Evolutionary conservation across 371 early-diverging fungal genomes (phyloP).

Genomic region (Mortierella sp.): DNA sequence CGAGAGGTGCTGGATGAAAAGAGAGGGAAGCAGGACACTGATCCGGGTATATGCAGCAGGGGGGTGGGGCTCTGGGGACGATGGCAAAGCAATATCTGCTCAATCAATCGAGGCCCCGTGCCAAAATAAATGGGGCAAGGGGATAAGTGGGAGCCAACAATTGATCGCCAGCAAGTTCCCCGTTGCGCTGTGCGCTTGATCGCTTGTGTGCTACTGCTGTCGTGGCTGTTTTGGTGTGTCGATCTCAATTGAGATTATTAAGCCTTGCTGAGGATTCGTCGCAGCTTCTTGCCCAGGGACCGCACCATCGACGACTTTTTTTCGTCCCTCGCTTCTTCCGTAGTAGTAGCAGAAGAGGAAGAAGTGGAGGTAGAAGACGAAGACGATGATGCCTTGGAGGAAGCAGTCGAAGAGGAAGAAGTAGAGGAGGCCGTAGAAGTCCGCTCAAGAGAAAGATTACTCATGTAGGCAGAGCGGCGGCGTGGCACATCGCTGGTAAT

Average conservation of each 20-base stretch:
- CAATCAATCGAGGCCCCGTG: too few relatives aligned
- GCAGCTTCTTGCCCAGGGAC: not conserved
- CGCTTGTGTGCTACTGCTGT: not conserved
- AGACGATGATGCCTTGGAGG: not conserved
- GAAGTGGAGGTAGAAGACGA: not conserved
- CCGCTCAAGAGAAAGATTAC: not conserved
- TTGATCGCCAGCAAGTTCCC: too few relatives aligned
- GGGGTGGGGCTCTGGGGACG: too few relatives aligned
- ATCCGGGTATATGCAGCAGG: not conserved
- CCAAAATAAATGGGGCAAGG: too few relatives aligned
- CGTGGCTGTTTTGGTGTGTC: not conserved
- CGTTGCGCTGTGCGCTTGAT: not conserved
- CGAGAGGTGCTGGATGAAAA: not conserved
- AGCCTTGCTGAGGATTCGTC: not conserved
- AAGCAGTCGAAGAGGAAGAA: not conserved
- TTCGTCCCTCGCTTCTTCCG: not conserved
- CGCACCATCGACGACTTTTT: not conserved
- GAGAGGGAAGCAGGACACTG: too few relatives aligned
- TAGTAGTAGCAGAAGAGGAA: not conserved
- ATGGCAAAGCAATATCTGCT: too few relatives aligned
- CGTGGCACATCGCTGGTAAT: not conserved
- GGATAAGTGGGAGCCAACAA: too few relatives aligned
- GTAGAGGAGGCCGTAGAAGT: not conserved
- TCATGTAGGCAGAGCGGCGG: not conserved
- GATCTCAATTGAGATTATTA: not conserved